Percentiles rank a stretch among this genome's conserved stretches.
Evolutionary conservation across 345 rosid genomes (phyloP).

Genomic region (Dipteronia dyeriana): DNA sequence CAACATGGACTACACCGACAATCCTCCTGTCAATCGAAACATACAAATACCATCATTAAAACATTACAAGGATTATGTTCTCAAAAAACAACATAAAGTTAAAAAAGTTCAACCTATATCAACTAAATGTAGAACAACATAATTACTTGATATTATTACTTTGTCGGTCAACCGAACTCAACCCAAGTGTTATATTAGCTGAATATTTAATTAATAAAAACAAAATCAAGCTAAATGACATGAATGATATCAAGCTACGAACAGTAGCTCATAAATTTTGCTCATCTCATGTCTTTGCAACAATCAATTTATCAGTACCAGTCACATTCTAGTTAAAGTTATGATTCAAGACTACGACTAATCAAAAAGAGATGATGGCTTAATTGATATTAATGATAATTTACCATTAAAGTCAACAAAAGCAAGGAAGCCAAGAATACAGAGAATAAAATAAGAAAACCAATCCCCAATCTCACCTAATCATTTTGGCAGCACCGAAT

Average conservation of each 20-base stretch:
- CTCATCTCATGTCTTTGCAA: background rate
- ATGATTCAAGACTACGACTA: background rate
- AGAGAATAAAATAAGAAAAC: conserved; percentile 2
- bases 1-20: conserved; percentile 95
- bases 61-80: background rate
- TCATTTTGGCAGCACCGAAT: conserved; percentile 97
- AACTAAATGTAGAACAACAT: no score
- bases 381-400: background rate
- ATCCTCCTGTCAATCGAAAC: conserved; percentile 61
- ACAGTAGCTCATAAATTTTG: no score
- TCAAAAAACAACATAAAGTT: background rate
- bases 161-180: background rate
- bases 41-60: background rate
- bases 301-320: background rate
- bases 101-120: background rate
- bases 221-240: background rate
- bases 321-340: background rate
- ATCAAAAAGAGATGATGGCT: background rate
- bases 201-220: background rate
- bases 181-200: background rate
- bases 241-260: background rate
- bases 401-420: background rate
- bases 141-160: background rate
- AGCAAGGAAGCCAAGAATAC: background rate
- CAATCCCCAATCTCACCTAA: conserved; percentile 47